Evolutionary conservation across 1,284 basidiomycete species (phyloP), one percentile per base, ranked within the genome.

Genomic region (Filobasidium uniguttulatum): DNA sequence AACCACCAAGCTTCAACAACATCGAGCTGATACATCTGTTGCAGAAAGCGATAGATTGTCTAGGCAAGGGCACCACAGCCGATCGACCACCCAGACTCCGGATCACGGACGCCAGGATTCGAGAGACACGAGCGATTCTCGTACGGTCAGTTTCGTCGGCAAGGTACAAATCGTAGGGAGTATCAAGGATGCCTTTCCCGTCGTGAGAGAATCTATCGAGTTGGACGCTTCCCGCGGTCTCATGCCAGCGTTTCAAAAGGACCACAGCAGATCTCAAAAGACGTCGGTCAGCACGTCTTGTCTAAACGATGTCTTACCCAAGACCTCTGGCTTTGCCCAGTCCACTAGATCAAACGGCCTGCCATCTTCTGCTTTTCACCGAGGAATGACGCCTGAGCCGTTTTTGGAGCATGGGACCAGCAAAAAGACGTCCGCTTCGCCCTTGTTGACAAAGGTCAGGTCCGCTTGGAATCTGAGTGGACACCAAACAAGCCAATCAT

Each of bases 171-270:
- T 43, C 15, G 40, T 43, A 5, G 40, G 40, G 40, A 43, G 15
- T 28, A 43, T 43, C 40, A 12, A 26, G 3, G 40, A 43, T 19
- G 40, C 40, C 12, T 43, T 43, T 20, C 40, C 40, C 26, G 40
- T 43, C 40, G 40, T 43, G 4, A 12, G 40, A 14, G 40, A 43
- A 43, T 43, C 40, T 23, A 43, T 43, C 40, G 40, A 43, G 22
- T 26, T 43, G 22, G 40, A 43, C 15, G 40, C 40, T 10, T 9
- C 20, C 10, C 6, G 40, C 14, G 40, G 40, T 3, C 23, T 43
- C 12, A 43, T 43, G 40, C 40, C 40, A 14, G 40, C 40, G 9
- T 43, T 43, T n/a, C 40, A 43, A 28, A 28, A 28, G 10, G 40
- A 43, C 14, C 9, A 23, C 14, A 43, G 29, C n/a, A 33, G 31